A percentile compares a stretch with the other conserved stretches of the same genome.
These are phyloP conservation scores for Prototheca cutis DNA, from an alignment of 163 green algal genomes.

Conservation along the genomic window DNA sequence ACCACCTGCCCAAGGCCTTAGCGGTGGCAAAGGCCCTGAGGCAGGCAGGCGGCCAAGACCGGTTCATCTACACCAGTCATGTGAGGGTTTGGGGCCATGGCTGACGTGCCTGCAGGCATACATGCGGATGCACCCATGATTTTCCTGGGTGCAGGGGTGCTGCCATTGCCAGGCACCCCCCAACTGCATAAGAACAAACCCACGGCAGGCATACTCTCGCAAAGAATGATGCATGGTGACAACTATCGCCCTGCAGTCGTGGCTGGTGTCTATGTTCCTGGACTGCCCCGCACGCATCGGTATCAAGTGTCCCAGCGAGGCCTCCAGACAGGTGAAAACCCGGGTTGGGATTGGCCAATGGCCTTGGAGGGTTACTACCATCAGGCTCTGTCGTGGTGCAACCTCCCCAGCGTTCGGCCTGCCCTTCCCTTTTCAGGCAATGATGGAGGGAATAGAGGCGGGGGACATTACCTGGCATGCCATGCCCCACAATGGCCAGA, in stretches of 20 bases:
- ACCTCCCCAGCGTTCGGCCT: too few species aligned
- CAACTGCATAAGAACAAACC: neutral
- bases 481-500: conserved; percentile 47
- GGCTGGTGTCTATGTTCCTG: conserved; percentile 45
- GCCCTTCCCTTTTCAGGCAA: too few species aligned
- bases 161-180: neutral
- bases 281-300: conserved; percentile 45
- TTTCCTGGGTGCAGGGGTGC: neutral
- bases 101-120: too few species aligned
- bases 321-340: conserved; percentile 3
- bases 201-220: neutral
- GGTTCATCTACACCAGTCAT: conserved; percentile 1
- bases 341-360: too few species aligned
- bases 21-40: neutral
- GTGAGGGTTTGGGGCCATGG: neutral
- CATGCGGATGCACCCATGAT: too few species aligned
- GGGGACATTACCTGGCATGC: conserved; percentile 49
- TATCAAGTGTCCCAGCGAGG: conserved; percentile 33
- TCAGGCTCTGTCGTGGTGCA: too few species aligned
- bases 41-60: neutral
- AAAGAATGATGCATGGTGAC: too few species aligned
- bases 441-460: conserved; percentile 22
- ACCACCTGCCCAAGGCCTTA: neutral
- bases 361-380: too few species aligned
- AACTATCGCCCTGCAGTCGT: conserved; percentile 41